Base-by-base conservation (phyloP, 2,329 filamentous ascomycete genomes). In the Ceratocystis variospora region DNA sequence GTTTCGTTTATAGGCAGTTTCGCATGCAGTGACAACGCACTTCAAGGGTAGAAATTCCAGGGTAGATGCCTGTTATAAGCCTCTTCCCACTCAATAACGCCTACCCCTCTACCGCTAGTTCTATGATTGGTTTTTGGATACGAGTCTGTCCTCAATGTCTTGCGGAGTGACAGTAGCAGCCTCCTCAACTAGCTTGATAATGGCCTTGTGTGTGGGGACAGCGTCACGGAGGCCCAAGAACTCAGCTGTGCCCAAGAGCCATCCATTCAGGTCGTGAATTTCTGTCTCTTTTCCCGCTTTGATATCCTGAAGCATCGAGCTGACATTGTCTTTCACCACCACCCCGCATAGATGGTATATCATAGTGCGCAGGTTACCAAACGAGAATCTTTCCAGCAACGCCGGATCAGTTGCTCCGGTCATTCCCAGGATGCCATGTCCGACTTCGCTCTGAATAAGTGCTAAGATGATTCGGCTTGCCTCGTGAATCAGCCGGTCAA, bases 401-500 rank as follows among this genome's bases (percentile, higher is more conserved):
- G 62, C 69, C 5, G 72, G n/a, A 10, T 64, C 48, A 75, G 69
- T 7, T 67, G 63, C 41, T 71, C 66, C 8, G 68, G 50, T 8
- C 31, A 33, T 53, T 8, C 55, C 66, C 5, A 70, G 53, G 3
- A 66, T 67, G 5, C 62, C 57, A 10, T n/a, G 59, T 1, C 67
- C 65, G 1, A 61, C 41, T 5, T 44, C 45, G 53, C 67, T 67
- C 33, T 57, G 33, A n/a, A 67, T 61, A 37, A 63, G 65, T 37
- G n/a, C 62, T 1, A 48, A 46, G 44, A 96, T 82, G n/a, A 95
- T 85, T 28, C 81, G 77, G 62, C 84, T 87, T 4, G 89, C 86
- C 72, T 96, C 91, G n/a, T 79, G 76, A 5, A 96, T 77, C 3
- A 96, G 79, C 28, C 83, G 76, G 57, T 87, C 83, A 72, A 92